A percentile compares a stretch with the other conserved stretches of the same genome.
Evolutionary conservation across 768 basidiomycete species (phyloP).

Genomic region (Mycena indigotica): DNA sequence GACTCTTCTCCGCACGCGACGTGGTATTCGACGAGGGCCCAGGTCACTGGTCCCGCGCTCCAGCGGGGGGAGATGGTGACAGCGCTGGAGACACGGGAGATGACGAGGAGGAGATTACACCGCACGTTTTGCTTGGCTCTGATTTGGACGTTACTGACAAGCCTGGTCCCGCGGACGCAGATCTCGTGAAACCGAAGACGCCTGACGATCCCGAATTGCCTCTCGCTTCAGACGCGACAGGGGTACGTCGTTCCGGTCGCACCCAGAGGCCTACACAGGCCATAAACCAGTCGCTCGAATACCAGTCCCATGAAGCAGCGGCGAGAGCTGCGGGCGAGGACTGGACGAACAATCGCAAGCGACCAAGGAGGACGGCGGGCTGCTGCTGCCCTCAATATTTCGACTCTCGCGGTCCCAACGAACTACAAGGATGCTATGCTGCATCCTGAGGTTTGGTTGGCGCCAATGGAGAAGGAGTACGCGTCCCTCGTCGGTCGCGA

Average conservation of each 20-base stretch:
- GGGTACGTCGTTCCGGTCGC: constrained; percentile 7
- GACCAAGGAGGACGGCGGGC: constrained; percentile 2
- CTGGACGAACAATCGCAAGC: constrained; percentile 8
- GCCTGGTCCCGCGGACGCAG: not conserved
- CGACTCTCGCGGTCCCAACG: constrained; percentile 1
- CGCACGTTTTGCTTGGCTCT: not conserved
- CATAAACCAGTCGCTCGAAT: not conserved
- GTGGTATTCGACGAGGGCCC: constrained; percentile 30
- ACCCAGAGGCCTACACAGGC: not conserved
- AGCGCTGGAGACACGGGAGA: not conserved
- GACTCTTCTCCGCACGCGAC: constrained; percentile 22
- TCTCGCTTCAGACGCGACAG: not conserved
- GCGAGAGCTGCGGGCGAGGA: constrained; percentile 5
- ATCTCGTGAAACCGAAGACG: not conserved
- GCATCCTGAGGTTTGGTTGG: constrained; percentile 18
- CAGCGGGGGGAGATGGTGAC: not conserved
- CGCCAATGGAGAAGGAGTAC: constrained; percentile 23
- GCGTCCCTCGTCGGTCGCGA: constrained; percentile 17
- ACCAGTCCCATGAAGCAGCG: not conserved
- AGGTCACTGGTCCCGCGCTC: constrained; percentile 8
- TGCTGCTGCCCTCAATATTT: constrained; percentile 2
- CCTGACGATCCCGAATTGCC: not conserved
- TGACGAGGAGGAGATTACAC: not conserved
- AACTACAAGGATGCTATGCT: constrained; percentile 22
- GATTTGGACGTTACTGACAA: not conserved